These are phyloP conservation scores for Sclerotiophoma versabilis DNA, from an alignment of 2,329 filamentous ascomycete genomes.

Conservation along the genomic window DNA sequence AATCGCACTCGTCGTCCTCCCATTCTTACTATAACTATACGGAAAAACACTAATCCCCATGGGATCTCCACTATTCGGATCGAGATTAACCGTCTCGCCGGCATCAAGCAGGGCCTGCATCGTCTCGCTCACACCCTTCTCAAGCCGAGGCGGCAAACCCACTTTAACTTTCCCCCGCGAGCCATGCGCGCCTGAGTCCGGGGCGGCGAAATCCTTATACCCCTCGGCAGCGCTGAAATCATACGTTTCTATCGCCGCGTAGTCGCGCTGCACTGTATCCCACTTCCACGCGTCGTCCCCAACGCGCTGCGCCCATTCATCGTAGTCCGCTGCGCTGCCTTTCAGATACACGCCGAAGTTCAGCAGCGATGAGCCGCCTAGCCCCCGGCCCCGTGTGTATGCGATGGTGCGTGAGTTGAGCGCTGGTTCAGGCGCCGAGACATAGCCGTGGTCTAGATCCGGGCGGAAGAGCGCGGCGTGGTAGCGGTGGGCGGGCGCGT, in stretches of 20 bases:
- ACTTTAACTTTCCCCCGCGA: slow-evolving; percentile 36
- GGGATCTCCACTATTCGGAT: slow-evolving; percentile 55
- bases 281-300: slow-evolving; percentile 65
- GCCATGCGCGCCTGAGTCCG: slow-evolving; percentile 58
- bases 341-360: slow-evolving; percentile 53
- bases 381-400: slow-evolving; percentile 57
- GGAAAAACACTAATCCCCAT: slow-evolving; percentile 40
- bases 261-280: slow-evolving; percentile 60
- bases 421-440: slow-evolving; percentile 40
- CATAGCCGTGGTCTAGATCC: slow-evolving; percentile 60
- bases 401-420: slow-evolving; percentile 52
- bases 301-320: slow-evolving; percentile 65
- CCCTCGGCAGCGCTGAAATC: slow-evolving; percentile 44
- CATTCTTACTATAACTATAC: slow-evolving; percentile 47
- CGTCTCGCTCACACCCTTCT: slow-evolving; percentile 63
- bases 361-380: slow-evolving; percentile 58
- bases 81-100: slow-evolving; percentile 63
- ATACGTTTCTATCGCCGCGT: slow-evolving; percentile 63
- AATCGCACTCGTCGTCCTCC: slow-evolving; percentile 44
- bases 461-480: slow-evolving; percentile 51
- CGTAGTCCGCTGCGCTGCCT: slow-evolving; percentile 67
- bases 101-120: slow-evolving; percentile 63
- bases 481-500: slow-evolving; percentile 63
- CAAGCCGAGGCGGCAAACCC: slow-evolving; percentile 59
- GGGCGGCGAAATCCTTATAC: slow-evolving; percentile 57